phyloP scores from a whole-genome alignment of 768 basidiomycete genomes.

The Lentinula edodes region DNA sequence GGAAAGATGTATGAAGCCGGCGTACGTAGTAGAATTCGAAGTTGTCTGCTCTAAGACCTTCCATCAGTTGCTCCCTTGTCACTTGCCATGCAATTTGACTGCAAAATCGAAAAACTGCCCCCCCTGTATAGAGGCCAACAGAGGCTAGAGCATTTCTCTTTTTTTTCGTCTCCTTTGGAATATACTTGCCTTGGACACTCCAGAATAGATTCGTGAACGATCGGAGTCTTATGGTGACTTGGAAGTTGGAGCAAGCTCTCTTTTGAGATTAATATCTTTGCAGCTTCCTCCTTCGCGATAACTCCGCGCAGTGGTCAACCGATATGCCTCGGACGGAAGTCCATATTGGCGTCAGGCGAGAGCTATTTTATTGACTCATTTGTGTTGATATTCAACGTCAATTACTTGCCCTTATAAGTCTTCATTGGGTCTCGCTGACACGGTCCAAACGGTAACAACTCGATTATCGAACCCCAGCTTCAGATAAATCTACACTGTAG shows the following conservation, averaged over 20 bases:
- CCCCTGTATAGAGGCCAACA: background rate
- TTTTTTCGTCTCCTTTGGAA: too few species aligned
- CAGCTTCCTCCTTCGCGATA: background rate
- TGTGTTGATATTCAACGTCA: too few species aligned
- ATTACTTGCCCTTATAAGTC: background rate
- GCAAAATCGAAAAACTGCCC: background rate
- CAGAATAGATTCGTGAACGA: too few species aligned
- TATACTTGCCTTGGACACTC: too few species aligned
- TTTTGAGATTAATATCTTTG: too few species aligned
- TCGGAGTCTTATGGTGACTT: too few species aligned
- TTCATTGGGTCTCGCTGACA: background rate
- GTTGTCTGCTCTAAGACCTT: background rate
- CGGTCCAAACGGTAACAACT: background rate
- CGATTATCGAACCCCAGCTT: too few species aligned
- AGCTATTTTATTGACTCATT: background rate
- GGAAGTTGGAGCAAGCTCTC: background rate
- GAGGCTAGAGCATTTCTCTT: too few species aligned
- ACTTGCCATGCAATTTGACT: background rate
- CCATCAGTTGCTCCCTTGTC: background rate
- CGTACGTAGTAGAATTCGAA: background rate
- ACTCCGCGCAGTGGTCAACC: background rate
- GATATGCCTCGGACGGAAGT: background rate
- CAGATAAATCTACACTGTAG: too few species aligned
- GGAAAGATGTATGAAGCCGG: too few species aligned
- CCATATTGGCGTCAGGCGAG: background rate